Evolutionary conservation across 306 rosid species (phyloP), one percentile per base, ranked within the genome.

Genomic region (Notholithocarpus densiflorus): DNA sequence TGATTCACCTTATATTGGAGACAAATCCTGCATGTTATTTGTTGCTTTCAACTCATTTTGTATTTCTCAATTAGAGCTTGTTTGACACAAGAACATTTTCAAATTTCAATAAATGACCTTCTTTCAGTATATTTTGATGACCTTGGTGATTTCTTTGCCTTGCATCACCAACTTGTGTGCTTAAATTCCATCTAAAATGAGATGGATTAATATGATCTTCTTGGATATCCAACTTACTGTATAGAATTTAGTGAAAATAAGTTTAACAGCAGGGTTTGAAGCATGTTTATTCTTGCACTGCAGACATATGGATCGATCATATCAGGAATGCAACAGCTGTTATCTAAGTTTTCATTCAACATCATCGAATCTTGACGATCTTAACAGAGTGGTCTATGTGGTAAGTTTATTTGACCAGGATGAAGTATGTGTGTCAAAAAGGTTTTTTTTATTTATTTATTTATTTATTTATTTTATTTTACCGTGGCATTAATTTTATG

Each of bases 301-400:
- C 84, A 92, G 97, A 92, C 91, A 15, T 94, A 92, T 65, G 98
- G 98, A 72, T 86, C 82, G 6, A 62, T 94, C 20, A 90, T 94
- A 85, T 89, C 97, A 0, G 89, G 88, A n/a, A 80, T 94, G 18
- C 95, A 97, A 0, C 95, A 89, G 85, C 83, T 92, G 32, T 89
- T 94, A 51, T 88, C 97, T 11, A 90, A 91, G 65, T 92, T 85
- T 79, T 85, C 92, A 53, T 79, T 89, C 90, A 90, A 92, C 84
- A 81, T 92, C 72, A 81, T 92, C 0, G 87, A 75, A 79, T 55
- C 72, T 32, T 92, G 65, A 87, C 10, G 1, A 27, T 54, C 37
- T n/a, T 72, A 3, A 18, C 19, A 65, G 21, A 64, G 71, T 65
- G 34, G 71, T 66, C 51, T 18, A 31, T 1, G 18, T 66, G 23